phyloP scores from a whole-genome alignment of 352 stramenopile genomes.

The Pythium inflatum region DNA sequence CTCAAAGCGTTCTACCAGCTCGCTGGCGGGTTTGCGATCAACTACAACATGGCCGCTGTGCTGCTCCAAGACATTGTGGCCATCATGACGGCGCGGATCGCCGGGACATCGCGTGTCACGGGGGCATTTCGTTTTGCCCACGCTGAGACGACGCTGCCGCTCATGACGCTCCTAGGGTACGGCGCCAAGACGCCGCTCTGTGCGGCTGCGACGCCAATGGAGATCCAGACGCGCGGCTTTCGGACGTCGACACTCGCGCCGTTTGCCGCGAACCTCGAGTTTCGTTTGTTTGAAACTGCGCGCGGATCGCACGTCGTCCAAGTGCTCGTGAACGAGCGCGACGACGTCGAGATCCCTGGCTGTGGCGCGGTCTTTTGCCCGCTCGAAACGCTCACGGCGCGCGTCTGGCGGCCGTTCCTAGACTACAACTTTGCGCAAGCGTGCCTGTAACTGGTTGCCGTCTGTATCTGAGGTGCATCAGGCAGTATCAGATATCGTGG shows the following conservation, averaged over 20 bases:
- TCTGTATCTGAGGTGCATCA: conserved; percentile 20
- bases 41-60: conserved; percentile 74
- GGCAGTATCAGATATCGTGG: conserved; percentile 10
- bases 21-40: conserved; percentile 61
- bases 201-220: conserved; percentile 37
- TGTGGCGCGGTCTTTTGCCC: conserved; percentile 54
- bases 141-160: conserved; percentile 72
- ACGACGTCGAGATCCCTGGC: conserved; percentile 41
- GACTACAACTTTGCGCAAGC: conserved; percentile 57
- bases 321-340: conserved; percentile 44
- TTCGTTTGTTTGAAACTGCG: conserved; percentile 47
- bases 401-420: conserved; percentile 42
- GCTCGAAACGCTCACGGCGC: conserved; percentile 42
- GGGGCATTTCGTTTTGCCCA: conserved; percentile 71
- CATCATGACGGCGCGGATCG: conserved; percentile 53
- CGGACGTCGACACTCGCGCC: conserved; percentile 60
- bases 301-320: conserved; percentile 32
- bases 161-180: conserved; percentile 71
- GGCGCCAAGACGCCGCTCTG: conserved; percentile 41
- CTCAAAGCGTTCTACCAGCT: conserved; percentile 75
- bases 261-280: conserved; percentile 77
- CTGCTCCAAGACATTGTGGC: conserved; percentile 61
- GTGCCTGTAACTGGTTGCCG: conserved; percentile 15
- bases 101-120: conserved; percentile 38
- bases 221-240: conserved; percentile 57